Conservation (phyloP, 345 rosid species). For the Heritiera fomes region DNA sequence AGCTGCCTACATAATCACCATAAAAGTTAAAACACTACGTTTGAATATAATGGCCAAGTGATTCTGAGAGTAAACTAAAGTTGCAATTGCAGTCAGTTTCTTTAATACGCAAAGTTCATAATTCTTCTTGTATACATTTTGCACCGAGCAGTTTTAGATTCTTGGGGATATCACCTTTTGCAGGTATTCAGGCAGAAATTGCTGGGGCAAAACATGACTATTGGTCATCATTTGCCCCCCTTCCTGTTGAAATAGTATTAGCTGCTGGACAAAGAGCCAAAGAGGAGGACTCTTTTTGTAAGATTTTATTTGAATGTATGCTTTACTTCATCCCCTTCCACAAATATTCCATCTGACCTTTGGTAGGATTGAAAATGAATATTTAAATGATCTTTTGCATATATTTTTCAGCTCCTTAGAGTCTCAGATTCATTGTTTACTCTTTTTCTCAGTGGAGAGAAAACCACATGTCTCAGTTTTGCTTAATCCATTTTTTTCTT, state of each 20-base stretch:
- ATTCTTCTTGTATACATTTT: not conserved
- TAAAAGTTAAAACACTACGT: not conserved
- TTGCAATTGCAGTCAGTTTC: not conserved
- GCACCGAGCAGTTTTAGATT: not conserved
- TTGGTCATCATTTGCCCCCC: slow-evolving; percentile 95
- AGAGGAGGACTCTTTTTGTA: slow-evolving; percentile 47
- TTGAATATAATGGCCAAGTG: not conserved
- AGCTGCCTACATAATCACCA: not conserved
- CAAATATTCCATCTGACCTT: not conserved
- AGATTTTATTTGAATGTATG: slow-evolving; percentile 18
- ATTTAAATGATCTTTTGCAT: not conserved
- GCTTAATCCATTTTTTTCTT: slow-evolving; percentile 19
- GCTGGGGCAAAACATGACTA: slow-evolving; percentile 66
- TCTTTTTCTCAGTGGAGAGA: not conserved
- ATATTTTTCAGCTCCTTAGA: not conserved
- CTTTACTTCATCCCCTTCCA: not conserved
- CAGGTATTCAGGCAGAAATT: slow-evolving; percentile 80
- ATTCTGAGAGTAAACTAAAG: not conserved
- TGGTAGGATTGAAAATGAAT: not conserved
- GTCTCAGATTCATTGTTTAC: not conserved
- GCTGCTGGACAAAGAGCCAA: slow-evolving; percentile 75
- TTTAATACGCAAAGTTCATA: not conserved
- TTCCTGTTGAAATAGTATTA: slow-evolving; percentile 69
- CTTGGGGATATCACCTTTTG: slow-evolving; percentile 16
- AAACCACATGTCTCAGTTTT: slow-evolving; percentile 19